Conservation (phyloP, 257 asterid species). For the Solanum paucissectum region DNA sequence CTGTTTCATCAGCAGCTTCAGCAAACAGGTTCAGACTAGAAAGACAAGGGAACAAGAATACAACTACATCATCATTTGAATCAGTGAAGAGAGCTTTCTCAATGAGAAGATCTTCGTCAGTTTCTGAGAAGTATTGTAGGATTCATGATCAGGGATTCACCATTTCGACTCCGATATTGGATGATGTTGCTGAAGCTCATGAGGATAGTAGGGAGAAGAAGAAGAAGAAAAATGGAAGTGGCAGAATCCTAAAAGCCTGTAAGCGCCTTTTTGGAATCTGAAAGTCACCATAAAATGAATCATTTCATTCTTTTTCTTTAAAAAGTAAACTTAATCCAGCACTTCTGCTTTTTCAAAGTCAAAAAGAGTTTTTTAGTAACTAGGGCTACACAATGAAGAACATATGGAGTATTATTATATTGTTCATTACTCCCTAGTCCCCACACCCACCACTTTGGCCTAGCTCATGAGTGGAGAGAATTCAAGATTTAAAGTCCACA, state of each 20-base stretch:
- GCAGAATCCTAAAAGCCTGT: slow-evolving; percentile 34
- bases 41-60: background rate
- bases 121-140: slow-evolving; percentile 39
- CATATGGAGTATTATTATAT: background rate
- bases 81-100: slow-evolving; percentile 29
- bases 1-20: slow-evolving; percentile 15
- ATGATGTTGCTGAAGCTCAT: slow-evolving; percentile 6
- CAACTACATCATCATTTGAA: slow-evolving; percentile 4
- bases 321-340: background rate
- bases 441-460: background rate
- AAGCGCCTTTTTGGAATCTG: slow-evolving; percentile 34
- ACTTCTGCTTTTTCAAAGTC: background rate
- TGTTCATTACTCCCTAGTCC: background rate
- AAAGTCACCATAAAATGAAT: background rate
- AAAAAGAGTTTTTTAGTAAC: background rate
- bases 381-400: background rate
- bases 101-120: slow-evolving; percentile 34
- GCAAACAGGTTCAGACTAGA: slow-evolving; percentile 1
- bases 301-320: background rate
- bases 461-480: background rate
- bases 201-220: background rate
- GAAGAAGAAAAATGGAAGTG: slow-evolving; percentile 11
- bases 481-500: background rate
- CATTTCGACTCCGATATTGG: slow-evolving; percentile 1
- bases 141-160: slow-evolving; percentile 31